These are phyloP conservation scores for Pontederia crassipes DNA, from an alignment of 176 grass and related monocot genomes.

Conservation along the genomic window DNA sequence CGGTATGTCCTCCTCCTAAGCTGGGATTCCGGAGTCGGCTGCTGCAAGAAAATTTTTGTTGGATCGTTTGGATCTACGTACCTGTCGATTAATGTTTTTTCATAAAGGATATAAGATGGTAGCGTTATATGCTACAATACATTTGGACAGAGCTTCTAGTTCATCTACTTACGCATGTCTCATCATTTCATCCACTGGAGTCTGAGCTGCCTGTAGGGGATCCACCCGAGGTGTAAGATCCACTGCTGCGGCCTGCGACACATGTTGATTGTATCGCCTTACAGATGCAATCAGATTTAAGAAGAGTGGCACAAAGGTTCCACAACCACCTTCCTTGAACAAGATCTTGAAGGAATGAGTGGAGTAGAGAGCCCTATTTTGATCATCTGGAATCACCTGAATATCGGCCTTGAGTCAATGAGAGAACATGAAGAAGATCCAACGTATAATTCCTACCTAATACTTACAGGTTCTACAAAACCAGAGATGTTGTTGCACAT, in stretches of 20 bases:
- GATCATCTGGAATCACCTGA: conserved; percentile 70
- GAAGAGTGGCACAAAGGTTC: conserved; percentile 92
- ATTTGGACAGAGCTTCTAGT: background rate
- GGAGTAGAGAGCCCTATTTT: conserved; percentile 74
- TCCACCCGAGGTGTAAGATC: conserved; percentile 37
- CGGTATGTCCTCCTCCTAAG: conserved; percentile 93
- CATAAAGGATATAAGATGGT: background rate
- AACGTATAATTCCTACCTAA: background rate
- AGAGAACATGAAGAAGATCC: background rate
- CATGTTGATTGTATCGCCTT: conserved; percentile 65
- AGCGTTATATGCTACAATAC: background rate
- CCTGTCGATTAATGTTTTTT: conserved; percentile 15
- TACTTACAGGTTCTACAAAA: conserved; percentile 85
- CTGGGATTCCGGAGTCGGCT: conserved; percentile 77
- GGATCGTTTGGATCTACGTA: conserved; percentile 95
- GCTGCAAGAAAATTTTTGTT: conserved; percentile 95
- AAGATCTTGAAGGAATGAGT: conserved; percentile 98
- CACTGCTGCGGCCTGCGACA: conserved; percentile 30
- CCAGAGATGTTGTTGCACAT: conserved; percentile 96
- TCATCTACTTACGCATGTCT: conserved; percentile 57
- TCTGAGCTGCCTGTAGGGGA: conserved; percentile 79
- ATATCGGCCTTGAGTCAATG: background rate
- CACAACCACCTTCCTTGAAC: conserved; percentile 95
- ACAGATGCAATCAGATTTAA: conserved; percentile 74
- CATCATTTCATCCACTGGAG: conserved; percentile 94